A percentile compares a stretch with the other conserved stretches of the same genome.
These are phyloP conservation scores for Eutrema yunnanense DNA, from an alignment of 345 rosid genomes.

Conservation along the genomic window DNA sequence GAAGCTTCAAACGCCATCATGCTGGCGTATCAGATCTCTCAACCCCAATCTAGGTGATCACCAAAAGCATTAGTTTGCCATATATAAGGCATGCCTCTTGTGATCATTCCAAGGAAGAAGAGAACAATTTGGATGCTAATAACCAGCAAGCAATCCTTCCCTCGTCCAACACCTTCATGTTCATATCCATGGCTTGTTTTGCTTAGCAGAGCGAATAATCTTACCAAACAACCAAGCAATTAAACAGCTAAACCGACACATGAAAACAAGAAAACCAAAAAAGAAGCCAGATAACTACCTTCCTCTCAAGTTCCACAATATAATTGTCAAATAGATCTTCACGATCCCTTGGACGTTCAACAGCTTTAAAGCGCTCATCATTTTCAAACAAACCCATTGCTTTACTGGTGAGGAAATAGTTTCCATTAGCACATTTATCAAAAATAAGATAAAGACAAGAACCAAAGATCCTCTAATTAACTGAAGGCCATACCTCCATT, in stretches of 20 bases:
- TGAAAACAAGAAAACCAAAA: neutral
- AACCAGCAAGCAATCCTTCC: neutral
- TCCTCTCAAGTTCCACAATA: slow-evolving; percentile 84
- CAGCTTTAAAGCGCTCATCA: slow-evolving; percentile 94
- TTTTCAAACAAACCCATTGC: slow-evolving; percentile 79
- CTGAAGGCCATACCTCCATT: slow-evolving; percentile 69
- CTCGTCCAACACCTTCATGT: neutral
- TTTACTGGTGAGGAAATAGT: slow-evolving; percentile 53
- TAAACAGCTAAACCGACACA: neutral
- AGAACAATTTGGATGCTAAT: neutral
- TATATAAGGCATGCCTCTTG: neutral
- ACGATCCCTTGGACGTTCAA: slow-evolving; percentile 80
- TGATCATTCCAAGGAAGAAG: slow-evolving; percentile 8
- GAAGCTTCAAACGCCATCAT: neutral
- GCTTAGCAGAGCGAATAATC: neutral
- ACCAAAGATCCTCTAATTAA: neutral
- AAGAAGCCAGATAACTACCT: slow-evolving; percentile 44
- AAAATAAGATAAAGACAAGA: neutral
- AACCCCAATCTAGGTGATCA: slow-evolving; percentile 1
- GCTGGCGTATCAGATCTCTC: slow-evolving; percentile 3
- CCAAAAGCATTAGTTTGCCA: neutral
- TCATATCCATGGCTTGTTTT: slow-evolving; percentile 3
- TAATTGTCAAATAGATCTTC: slow-evolving; percentile 90
- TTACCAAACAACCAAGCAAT: neutral
- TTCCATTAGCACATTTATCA: slow-evolving; percentile 23